These are phyloP conservation scores for Collariella sp. DNA, from an alignment of 495 filamentous ascomycete species.

Conservation along the genomic window DNA sequence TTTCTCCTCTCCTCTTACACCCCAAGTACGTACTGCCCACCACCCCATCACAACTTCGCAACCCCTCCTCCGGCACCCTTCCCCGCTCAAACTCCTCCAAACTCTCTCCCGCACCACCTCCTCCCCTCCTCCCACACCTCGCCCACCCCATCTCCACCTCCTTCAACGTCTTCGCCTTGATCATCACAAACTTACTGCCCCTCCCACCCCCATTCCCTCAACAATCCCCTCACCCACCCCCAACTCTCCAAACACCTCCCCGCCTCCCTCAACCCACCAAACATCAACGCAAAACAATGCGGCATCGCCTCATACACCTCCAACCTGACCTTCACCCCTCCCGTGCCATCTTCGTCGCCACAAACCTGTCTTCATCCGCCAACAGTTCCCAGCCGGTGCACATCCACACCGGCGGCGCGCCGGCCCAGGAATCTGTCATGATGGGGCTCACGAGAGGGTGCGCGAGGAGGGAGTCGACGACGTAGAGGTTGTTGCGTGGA, in stretches of 20 bases:
- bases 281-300: constrained; percentile 66
- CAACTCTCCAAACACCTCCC: constrained; percentile 48
- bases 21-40: not conserved
- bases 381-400: constrained; percentile 73
- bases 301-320: constrained; percentile 85
- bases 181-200: constrained; percentile 41
- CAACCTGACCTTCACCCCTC: constrained; percentile 56
- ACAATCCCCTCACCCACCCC: constrained; percentile 47
- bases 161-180: constrained; percentile 48
- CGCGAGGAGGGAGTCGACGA: constrained; percentile 48
- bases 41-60: constrained; percentile 39
- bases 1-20: not conserved
- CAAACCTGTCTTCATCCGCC: constrained; percentile 57
- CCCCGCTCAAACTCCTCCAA: constrained; percentile 38
- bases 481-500: constrained; percentile 61
- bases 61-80: constrained; percentile 29
- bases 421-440: constrained; percentile 56
- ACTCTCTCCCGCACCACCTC: constrained; percentile 49
- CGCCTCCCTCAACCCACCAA: constrained; percentile 43
- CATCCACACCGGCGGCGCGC: constrained; percentile 62
- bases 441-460: constrained; percentile 75
- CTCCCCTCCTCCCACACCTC: constrained; percentile 42
- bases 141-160: constrained; percentile 43
- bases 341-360: constrained; percentile 49
- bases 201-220: constrained; percentile 20